Percentiles rank a stretch among this genome's conserved stretches.
Evolutionary conservation across 192 early-diverging fungal genomes (phyloP).

Genomic region (Linnemannia zychae): DNA sequence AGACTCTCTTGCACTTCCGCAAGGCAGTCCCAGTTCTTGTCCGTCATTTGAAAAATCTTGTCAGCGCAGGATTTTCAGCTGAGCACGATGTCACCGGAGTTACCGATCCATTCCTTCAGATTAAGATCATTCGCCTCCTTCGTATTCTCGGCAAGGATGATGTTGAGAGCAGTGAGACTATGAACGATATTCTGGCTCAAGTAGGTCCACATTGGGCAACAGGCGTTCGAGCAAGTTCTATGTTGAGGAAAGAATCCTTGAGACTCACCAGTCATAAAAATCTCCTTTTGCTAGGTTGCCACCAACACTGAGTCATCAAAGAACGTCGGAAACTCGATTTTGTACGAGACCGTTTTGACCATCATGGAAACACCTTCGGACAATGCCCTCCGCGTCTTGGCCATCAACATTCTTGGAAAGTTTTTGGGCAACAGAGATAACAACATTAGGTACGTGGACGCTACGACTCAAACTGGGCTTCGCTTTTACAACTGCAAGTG

Average conservation of each 20-base stretch:
- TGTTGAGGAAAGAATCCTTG: slow-evolving; percentile 5
- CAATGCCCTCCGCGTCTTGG: slow-evolving; percentile 90
- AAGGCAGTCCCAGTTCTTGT: slow-evolving; percentile 87
- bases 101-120: slow-evolving; percentile 98
- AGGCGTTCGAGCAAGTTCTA: background rate
- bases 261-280: background rate
- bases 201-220: slow-evolving; percentile 40
- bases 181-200: slow-evolving; percentile 98
- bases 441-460: slow-evolving; percentile 85
- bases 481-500: background rate
- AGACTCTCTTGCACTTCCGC: slow-evolving; percentile 79
- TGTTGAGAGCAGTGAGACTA: slow-evolving; percentile 84
- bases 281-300: slow-evolving; percentile 70
- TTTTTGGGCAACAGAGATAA: slow-evolving; percentile 97
- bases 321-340: slow-evolving; percentile 97
- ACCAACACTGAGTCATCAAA: slow-evolving; percentile 94
- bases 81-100: slow-evolving; percentile 98
- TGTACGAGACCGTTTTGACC: slow-evolving; percentile 97
- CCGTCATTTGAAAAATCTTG: slow-evolving; percentile 89
- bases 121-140: slow-evolving; percentile 91
- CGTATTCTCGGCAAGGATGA: slow-evolving; percentile 89
- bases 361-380: slow-evolving; percentile 97
- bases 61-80: slow-evolving; percentile 87
- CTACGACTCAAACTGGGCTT: background rate
- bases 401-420: slow-evolving; percentile 97